These are phyloP conservation scores for Trypanosoma boissoni DNA, from an alignment of 208 protist species.

Conservation along the genomic window DNA sequence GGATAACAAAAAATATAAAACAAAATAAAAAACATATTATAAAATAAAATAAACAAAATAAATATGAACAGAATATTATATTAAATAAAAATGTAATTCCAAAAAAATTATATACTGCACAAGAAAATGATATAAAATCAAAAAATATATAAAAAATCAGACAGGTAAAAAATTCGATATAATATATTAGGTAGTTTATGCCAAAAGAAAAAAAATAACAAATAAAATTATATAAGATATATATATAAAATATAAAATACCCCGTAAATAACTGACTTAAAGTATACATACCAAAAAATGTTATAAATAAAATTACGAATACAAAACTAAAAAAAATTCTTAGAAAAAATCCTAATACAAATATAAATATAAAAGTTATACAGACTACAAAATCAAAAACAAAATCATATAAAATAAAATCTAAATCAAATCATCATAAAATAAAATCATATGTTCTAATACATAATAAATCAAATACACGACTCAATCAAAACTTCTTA, in stretches of 20 bases:
- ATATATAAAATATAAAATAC: conserved; percentile 84
- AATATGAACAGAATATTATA: conserved; percentile 80
- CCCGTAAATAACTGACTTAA: conserved; percentile 50
- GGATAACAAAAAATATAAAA: conserved; percentile 90
- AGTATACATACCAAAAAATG: conserved; percentile 69
- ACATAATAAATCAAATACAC: conserved; percentile 91
- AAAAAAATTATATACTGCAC: conserved; percentile 45
- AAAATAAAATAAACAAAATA: conserved; percentile 91
- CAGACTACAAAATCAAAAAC: conserved; percentile 89
- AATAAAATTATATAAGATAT: conserved; percentile 86
- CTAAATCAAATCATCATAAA: conserved; percentile 89
- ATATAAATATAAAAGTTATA: conserved; percentile 89
- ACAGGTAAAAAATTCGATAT: conserved; percentile 78
- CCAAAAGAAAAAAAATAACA: conserved; percentile 88
- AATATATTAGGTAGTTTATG: conserved; percentile 79
- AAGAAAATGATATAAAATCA: conserved; percentile 81
- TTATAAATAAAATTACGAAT: conserved; percentile 84
- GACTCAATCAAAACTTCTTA: conserved; percentile 84
- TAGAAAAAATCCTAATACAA: conserved; percentile 88
- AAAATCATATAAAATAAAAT: conserved; percentile 92
- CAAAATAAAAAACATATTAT: conserved; percentile 88
- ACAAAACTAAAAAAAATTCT: conserved; percentile 90
- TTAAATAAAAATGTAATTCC: conserved; percentile 51
- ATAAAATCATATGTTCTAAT: conserved; percentile 91
- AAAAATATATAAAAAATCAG: conserved; percentile 71